Evolutionary conservation across 768 basidiomycete species (phyloP).

Genomic region (Leccinum obscurum): DNA sequence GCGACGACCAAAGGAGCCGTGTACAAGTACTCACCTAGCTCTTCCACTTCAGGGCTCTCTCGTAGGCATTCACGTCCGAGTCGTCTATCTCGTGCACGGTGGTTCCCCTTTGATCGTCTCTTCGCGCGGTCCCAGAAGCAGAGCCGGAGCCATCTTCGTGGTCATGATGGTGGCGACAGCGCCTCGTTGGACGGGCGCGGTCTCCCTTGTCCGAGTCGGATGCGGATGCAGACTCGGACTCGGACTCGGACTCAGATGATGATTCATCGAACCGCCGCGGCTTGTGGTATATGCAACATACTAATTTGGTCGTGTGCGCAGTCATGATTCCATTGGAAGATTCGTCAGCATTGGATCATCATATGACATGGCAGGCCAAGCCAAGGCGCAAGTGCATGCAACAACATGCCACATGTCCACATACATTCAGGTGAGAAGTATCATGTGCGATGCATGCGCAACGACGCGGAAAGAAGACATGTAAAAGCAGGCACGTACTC

Average conservation of each 20-base stretch:
- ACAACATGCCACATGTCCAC: background rate
- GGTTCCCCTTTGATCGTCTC: constrained; percentile 9
- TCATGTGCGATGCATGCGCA: background rate
- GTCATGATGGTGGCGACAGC: background rate
- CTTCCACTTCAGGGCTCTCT: constrained; percentile 36
- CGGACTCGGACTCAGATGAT: constrained; percentile 53
- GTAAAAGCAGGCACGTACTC: constrained; percentile 53
- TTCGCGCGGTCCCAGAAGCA: background rate
- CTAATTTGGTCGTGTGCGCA: constrained; percentile 39
- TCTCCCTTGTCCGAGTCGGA: constrained; percentile 25
- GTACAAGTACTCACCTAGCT: constrained; percentile 7
- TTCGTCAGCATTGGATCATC: background rate
- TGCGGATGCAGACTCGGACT: constrained; percentile 32
- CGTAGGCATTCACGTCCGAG: constrained; percentile 51
- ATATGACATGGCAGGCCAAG: background rate
- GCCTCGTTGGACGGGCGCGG: constrained; percentile 15
- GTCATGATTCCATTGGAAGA: background rate
- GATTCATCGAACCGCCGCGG: constrained; percentile 81
- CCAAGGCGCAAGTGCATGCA: background rate
- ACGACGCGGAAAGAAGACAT: constrained; percentile 14
- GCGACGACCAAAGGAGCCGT: background rate
- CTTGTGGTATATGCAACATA: constrained; percentile 95
- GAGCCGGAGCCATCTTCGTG: constrained; percentile 1
- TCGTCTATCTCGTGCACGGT: constrained; percentile 22
- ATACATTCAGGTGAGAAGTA: too few relatives aligned